These are phyloP conservation scores for Lyophyllum decastes DNA, from an alignment of 768 basidiomycete genomes.

Conservation along the genomic window DNA sequence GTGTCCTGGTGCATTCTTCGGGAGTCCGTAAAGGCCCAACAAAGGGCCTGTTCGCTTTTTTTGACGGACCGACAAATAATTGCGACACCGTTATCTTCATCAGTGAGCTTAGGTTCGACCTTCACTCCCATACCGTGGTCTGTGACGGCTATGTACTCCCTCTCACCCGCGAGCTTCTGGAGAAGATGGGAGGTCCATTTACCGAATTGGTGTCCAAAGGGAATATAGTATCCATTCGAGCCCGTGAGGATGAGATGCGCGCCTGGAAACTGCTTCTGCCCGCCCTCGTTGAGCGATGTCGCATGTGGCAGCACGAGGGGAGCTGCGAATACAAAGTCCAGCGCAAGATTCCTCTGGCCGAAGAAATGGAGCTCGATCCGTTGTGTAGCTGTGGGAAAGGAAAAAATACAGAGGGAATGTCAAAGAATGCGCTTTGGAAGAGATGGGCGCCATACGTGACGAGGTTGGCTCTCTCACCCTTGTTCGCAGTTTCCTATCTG, in stretches of 20 bases:
- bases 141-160: slow-evolving; percentile 50
- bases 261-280: slow-evolving; percentile 58
- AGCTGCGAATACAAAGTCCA: slow-evolving; percentile 47
- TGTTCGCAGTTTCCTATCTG: slow-evolving; percentile 54
- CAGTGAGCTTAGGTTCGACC: slow-evolving; percentile 45
- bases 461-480: slow-evolving; percentile 50
- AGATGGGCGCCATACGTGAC: slow-evolving; percentile 44
- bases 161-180: slow-evolving; percentile 18
- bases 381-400: slow-evolving; percentile 58
- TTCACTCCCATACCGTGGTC: slow-evolving; percentile 50
- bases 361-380: slow-evolving; percentile 37
- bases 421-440: slow-evolving; percentile 38
- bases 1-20: neutral
- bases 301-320: slow-evolving; percentile 47
- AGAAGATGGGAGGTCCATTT: neutral
- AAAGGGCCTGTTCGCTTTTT: slow-evolving; percentile 21
- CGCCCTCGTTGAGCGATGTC: slow-evolving; percentile 51
- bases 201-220: neutral
- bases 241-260: slow-evolving; percentile 33
- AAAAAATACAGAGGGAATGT: slow-evolving; percentile 37
- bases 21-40: neutral
- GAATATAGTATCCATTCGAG: neutral
- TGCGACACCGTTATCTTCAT: slow-evolving; percentile 47
- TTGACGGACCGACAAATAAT: slow-evolving; percentile 14
- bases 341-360: slow-evolving; percentile 38